These are phyloP conservation scores for Solanum chiquidenum DNA, from an alignment of 257 asterid species.

Conservation along the genomic window DNA sequence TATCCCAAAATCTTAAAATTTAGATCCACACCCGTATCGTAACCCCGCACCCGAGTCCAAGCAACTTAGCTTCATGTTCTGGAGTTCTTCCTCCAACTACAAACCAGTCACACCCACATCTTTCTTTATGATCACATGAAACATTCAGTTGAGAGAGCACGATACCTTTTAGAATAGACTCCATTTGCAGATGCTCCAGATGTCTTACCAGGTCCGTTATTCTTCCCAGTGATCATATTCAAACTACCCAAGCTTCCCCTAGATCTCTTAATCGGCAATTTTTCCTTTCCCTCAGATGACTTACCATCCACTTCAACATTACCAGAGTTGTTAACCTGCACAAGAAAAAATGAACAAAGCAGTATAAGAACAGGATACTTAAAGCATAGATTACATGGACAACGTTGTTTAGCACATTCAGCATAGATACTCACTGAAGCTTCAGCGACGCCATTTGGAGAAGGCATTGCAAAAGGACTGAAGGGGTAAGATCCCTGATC, in stretches of 20 bases:
- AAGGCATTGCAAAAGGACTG: slow-evolving; percentile 83
- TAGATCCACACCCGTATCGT: neutral
- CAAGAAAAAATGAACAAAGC: neutral
- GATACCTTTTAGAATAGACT: slow-evolving; percentile 61
- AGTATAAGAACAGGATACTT: neutral
- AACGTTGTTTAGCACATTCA: neutral
- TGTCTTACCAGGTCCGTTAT: slow-evolving; percentile 51
- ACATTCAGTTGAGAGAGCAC: neutral
- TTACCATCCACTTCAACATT: slow-evolving; percentile 65
- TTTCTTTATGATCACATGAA: neutral
- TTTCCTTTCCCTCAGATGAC: slow-evolving; percentile 71
- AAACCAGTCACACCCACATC: neutral
- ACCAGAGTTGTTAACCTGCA: slow-evolving; percentile 45
- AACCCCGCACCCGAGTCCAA: neutral
- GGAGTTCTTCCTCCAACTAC: neutral
- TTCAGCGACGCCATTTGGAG: slow-evolving; percentile 81
- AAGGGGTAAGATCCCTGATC: slow-evolving; percentile 83
- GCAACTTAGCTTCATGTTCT: neutral
- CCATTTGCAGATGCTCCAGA: slow-evolving; percentile 67
- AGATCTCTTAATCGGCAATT: slow-evolving; percentile 88
- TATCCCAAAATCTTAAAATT: neutral
- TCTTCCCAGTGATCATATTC: slow-evolving; percentile 77
- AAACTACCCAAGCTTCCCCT: slow-evolving; percentile 82
- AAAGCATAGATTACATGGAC: neutral
- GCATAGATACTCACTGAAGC: slow-evolving; percentile 51